Percentiles rank a stretch among this genome's conserved stretches.
Conservation (phyloP, 2,329 filamentous ascomycete genomes). For the Alternaria atra region DNA sequence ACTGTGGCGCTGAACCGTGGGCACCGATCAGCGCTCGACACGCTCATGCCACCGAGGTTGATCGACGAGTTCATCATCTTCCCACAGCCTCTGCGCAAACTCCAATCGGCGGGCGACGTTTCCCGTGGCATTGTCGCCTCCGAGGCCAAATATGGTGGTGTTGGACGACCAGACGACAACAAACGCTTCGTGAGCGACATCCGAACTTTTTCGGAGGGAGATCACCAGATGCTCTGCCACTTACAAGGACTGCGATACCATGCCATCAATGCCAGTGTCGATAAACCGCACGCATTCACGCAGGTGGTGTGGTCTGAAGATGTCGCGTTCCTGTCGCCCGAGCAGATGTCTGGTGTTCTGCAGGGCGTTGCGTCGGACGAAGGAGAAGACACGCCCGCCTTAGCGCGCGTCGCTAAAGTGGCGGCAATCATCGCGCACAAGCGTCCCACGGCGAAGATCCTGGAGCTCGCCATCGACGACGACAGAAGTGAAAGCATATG, state of each 20-base stretch:
- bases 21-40: conserved; percentile 15
- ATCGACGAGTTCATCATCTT: conserved; percentile 2
- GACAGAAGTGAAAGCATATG: neutral
- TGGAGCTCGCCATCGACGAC: neutral
- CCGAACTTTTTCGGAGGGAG: neutral
- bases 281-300: neutral
- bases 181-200: neutral
- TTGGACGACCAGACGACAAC: neutral
- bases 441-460: neutral
- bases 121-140: neutral
- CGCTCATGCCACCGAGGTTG: neutral
- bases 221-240: neutral
- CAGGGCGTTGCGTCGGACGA: neutral
- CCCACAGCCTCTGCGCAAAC: neutral
- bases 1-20: conserved; percentile 15
- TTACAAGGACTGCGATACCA: neutral
- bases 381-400: neutral
- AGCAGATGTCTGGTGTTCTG: neutral
- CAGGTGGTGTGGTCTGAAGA: neutral
- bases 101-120: neutral
- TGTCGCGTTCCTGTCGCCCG: neutral
- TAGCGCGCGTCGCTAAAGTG: neutral
- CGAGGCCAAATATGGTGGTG: neutral
- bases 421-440: neutral
- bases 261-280: neutral